phyloP scores from a whole-genome alignment of 2,329 filamentous ascomycete genomes.

The Huntiella abstrusa region DNA sequence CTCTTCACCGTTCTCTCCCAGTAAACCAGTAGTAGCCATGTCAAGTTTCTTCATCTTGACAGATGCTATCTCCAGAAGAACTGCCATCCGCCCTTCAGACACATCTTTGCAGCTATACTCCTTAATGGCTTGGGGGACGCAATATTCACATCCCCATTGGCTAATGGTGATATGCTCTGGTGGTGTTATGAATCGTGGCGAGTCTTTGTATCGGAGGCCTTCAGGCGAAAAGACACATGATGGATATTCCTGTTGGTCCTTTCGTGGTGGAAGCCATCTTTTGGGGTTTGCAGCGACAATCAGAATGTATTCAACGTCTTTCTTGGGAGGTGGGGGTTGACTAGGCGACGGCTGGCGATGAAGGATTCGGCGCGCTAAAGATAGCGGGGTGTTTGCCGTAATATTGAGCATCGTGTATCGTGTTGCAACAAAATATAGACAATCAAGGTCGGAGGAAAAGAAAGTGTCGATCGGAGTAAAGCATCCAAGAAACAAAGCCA shows the following conservation, averaged over 20 bases:
- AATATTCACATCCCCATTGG: slow-evolving; percentile 10
- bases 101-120: slow-evolving; percentile 1
- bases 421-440: no score
- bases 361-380: neutral
- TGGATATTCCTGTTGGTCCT: slow-evolving; percentile 6
- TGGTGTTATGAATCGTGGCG: slow-evolving; percentile 1
- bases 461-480: no score
- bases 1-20: slow-evolving; percentile 2
- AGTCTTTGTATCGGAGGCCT: slow-evolving; percentile 8
- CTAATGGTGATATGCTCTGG: slow-evolving; percentile 7
- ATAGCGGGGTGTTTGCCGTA: no score
- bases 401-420: no score
- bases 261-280: slow-evolving; percentile 4
- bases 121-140: slow-evolving; percentile 4
- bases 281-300: slow-evolving; percentile 6
- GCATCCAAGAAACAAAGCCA: no score
- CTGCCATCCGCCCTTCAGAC: slow-evolving; percentile 2
- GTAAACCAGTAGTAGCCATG: neutral
- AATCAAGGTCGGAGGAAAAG: no score
- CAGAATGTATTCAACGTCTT: slow-evolving; percentile 6
- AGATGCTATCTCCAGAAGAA: slow-evolving; percentile 5
- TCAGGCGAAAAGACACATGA: slow-evolving; percentile 8
- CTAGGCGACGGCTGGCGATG: neutral
- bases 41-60: slow-evolving; percentile 8
- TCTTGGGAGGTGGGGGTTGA: neutral